Evolutionary conservation across 2,329 filamentous ascomycete genomes (phyloP).

Genomic region (Plenodomus biglobosus): DNA sequence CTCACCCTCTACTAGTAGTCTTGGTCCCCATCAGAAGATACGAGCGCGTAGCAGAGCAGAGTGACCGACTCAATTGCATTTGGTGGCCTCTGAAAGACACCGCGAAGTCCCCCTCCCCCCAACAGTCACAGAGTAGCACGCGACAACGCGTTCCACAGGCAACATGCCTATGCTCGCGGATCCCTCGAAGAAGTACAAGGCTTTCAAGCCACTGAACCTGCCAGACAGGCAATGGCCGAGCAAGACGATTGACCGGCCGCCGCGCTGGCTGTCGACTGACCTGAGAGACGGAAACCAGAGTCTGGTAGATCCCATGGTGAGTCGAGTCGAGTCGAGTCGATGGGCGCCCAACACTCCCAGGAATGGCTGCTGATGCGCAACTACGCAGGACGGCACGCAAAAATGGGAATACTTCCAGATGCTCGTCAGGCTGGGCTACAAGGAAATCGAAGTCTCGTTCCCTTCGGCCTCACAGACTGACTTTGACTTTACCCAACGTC

Average conservation of each 20-base stretch:
- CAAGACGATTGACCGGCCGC: slow-evolving; percentile 79
- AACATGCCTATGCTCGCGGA: slow-evolving; percentile 64
- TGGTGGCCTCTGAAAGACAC: too few species aligned
- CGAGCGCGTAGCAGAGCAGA: too few species aligned
- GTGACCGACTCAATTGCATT: too few species aligned
- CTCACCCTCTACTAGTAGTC: too few species aligned
- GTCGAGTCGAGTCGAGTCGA: too few species aligned
- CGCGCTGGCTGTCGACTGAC: slow-evolving; percentile 87
- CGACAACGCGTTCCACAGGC: background rate
- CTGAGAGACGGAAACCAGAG: slow-evolving; percentile 93
- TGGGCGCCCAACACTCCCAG: background rate
- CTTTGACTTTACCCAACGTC: slow-evolving; percentile 87
- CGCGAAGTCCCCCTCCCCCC: too few species aligned
- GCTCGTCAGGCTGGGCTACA: slow-evolving; percentile 89
- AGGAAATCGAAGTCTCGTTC: slow-evolving; percentile 96
- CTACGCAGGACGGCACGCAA: slow-evolving; percentile 79
- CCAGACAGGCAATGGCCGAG: slow-evolving; percentile 80
- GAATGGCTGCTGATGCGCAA: background rate
- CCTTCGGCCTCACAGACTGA: slow-evolving; percentile 93
- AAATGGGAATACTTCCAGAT: slow-evolving; percentile 96
- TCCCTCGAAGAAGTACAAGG: slow-evolving; percentile 74
- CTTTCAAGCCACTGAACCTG: slow-evolving; percentile 66
- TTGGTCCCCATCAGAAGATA: too few species aligned
- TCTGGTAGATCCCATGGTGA: slow-evolving; percentile 87
- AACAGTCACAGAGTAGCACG: background rate